These are phyloP conservation scores for Penicillium malachiteum DNA, from an alignment of 495 filamentous ascomycete species.

Conservation along the genomic window DNA sequence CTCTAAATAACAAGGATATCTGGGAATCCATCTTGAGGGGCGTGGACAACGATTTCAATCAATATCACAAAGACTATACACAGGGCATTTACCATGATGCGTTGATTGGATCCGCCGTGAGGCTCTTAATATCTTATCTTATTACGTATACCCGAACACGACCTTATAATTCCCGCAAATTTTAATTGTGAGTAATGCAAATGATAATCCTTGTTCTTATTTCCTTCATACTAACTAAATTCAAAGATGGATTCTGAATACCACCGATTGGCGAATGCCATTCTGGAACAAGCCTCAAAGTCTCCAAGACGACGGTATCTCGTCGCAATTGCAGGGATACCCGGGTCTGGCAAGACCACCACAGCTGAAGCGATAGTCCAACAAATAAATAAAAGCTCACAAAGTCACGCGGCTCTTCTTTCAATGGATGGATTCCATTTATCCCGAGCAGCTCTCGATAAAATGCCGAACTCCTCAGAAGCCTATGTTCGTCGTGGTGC, in stretches of 20 bases:
- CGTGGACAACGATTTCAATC: no score
- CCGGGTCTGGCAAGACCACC: conserved; percentile 51
- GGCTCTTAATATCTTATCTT: not conserved
- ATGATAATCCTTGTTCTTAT: not conserved
- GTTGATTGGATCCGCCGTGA: not conserved
- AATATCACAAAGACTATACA: not conserved
- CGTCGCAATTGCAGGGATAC: conserved; percentile 45
- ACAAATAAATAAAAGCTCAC: conserved; percentile 26
- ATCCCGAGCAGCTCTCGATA: conserved; percentile 30
- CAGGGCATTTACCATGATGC: not conserved
- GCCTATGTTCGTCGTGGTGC: conserved; percentile 42
- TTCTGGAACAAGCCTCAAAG: conserved; percentile 20
- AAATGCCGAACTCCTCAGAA: conserved; percentile 35
- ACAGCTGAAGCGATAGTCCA: conserved; percentile 35
- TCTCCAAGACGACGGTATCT: conserved; percentile 27
- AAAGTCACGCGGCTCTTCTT: conserved; percentile 24
- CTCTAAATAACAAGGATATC: conserved; percentile 15
- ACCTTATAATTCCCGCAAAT: not conserved
- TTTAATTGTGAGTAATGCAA: not conserved
- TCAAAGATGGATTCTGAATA: conserved; percentile 31
- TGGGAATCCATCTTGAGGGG: no score
- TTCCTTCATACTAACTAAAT: not conserved
- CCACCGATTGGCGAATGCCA: conserved; percentile 18
- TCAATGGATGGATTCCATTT: conserved; percentile 49
- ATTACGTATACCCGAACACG: not conserved